These are phyloP conservation scores for Agaricales sp. DNA, from an alignment of 1,284 basidiomycete genomes.

Conservation along the genomic window DNA sequence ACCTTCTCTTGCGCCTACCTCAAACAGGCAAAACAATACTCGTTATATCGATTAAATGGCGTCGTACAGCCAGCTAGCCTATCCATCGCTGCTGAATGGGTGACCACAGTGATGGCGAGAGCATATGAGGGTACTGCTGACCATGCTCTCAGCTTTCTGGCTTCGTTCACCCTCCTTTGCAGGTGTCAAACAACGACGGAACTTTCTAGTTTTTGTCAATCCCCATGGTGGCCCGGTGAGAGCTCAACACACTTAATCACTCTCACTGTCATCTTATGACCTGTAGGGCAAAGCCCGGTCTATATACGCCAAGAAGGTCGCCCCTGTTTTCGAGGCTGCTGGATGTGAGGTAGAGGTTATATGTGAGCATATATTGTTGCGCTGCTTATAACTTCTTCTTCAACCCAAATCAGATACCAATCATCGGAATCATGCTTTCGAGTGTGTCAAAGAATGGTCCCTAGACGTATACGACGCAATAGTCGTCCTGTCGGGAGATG, in stretches of 20 bases:
- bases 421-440: conserved; percentile 62
- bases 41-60: conserved; percentile 33
- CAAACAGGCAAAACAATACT: conserved; percentile 27
- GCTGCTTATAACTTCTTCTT: conserved; percentile 7
- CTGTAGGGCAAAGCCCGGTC: conserved; percentile 57
- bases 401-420: conserved; percentile 47
- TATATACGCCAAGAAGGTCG: conserved; percentile 56
- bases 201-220: conserved; percentile 65
- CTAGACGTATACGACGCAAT: conserved; percentile 65
- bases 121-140: conserved; percentile 8
- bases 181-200: conserved; percentile 38
- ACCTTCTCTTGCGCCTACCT: conserved; percentile 38
- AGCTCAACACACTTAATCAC: conserved; percentile 7
- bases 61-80: conserved; percentile 19
- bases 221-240: conserved; percentile 72
- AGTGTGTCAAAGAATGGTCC: conserved; percentile 53
- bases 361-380: conserved; percentile 25
- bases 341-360: conserved; percentile 58
- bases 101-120: conserved; percentile 16
- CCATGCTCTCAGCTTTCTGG: background rate
- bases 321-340: conserved; percentile 77
- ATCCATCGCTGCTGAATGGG: background rate
- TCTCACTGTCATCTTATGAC: conserved; percentile 1
- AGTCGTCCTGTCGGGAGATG: conserved; percentile 85
- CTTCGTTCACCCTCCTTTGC: conserved; percentile 8